Conservation (phyloP, 139 green algal genomes). For the Chlorella ohadii region DNA sequence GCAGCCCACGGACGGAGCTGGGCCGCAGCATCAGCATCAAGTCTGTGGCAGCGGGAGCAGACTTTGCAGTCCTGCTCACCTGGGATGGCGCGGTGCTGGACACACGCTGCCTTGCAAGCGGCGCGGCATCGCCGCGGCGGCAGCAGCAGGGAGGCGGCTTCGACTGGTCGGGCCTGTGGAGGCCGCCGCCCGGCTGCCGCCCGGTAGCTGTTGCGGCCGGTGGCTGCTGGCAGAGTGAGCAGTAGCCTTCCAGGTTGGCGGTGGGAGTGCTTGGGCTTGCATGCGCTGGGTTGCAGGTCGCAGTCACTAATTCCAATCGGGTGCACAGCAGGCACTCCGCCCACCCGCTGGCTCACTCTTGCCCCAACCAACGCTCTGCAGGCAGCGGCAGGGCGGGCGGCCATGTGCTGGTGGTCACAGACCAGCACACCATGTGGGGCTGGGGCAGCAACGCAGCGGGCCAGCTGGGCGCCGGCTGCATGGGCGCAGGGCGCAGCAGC, state of each 20-base stretch:
- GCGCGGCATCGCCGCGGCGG: neutral
- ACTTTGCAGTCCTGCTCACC: constrained; percentile 16
- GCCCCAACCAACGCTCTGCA: neutral
- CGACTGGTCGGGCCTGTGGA: neutral
- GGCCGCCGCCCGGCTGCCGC: neutral
- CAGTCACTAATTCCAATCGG: neutral
- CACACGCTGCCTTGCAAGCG: constrained; percentile 5
- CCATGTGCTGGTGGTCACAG: constrained; percentile 32
- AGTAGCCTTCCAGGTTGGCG: no score
- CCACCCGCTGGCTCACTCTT: no score
- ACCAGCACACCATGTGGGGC: constrained; percentile 23
- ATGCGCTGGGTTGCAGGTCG: neutral
- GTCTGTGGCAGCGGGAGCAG: neutral
- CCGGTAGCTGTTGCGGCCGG: constrained; percentile 24
- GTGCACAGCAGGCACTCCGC: no score
- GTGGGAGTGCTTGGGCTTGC: no score
- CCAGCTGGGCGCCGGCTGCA: constrained; percentile 23
- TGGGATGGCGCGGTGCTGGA: constrained; percentile 21
- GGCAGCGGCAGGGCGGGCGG: constrained; percentile 10
- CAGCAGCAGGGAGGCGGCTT: neutral
- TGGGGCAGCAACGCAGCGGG: constrained; percentile 30
- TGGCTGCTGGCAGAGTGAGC: constrained; percentile 24
- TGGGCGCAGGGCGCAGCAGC: no score
- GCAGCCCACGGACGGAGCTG: neutral
- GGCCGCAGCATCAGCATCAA: neutral